A percentile compares a stretch with the other conserved stretches of the same genome.
phyloP scores from a whole-genome alignment of 179 eudicot species.

The Carnegiea gigantea region DNA sequence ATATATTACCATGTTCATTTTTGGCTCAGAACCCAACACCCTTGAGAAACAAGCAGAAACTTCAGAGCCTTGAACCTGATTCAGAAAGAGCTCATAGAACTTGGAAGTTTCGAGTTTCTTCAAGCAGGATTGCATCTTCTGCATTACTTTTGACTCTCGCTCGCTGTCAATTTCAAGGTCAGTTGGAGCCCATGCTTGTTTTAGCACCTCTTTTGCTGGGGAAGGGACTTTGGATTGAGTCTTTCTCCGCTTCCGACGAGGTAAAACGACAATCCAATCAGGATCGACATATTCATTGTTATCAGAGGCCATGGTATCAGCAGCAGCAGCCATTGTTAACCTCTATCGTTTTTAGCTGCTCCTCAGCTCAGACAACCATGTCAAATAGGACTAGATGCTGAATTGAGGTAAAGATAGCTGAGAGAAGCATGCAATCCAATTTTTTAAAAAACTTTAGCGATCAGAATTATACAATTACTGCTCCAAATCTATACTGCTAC shows the following conservation, averaged over 20 bases:
- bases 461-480: neutral
- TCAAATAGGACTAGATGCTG: neutral
- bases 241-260: slow-evolving; percentile 55
- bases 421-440: neutral
- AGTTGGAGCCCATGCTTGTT: slow-evolving; percentile 46
- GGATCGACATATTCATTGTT: slow-evolving; percentile 32
- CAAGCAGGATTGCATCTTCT: slow-evolving; percentile 49
- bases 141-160: slow-evolving; percentile 51
- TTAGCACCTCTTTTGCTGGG: slow-evolving; percentile 24
- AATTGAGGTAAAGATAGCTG: neutral
- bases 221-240: slow-evolving; percentile 22
- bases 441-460: neutral
- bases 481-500: neutral
- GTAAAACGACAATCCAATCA: slow-evolving; percentile 66
- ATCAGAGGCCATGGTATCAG: slow-evolving; percentile 33
- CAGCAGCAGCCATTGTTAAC: slow-evolving; percentile 38
- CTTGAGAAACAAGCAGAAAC: slow-evolving; percentile 36
- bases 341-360: neutral
- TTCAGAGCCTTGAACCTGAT: slow-evolving; percentile 46
- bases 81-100: slow-evolving; percentile 49
- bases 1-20: slow-evolving; percentile 77
- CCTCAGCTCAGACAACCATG: neutral
- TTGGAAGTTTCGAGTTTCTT: slow-evolving; percentile 55
- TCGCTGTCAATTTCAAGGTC: slow-evolving; percentile 40
- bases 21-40: slow-evolving; percentile 45